Base-by-base conservation (phyloP, 2,329 filamentous ascomycete genomes). In the Aspergillus sergii region DNA sequence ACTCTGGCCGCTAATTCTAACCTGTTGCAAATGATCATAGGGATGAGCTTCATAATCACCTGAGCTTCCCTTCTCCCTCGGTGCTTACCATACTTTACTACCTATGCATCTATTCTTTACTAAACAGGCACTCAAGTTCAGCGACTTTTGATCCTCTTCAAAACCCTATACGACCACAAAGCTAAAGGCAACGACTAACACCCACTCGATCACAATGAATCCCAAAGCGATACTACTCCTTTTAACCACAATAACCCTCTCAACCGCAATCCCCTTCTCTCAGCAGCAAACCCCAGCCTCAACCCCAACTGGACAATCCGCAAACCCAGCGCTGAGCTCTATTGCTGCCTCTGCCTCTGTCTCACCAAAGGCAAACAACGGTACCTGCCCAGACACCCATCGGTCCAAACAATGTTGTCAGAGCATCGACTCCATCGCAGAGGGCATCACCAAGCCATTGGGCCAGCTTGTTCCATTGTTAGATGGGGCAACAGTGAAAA, bases 331-430 rank as follows among this genome's bases (percentile, higher is more conserved):
- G 7, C 32, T 64, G 61, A n/a, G 53, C 45, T 46, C 66, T 46
- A 5, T 57, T 64, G 10, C 57, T 16, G 11, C 51, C 64, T 36
- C 41, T 9, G 58, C 66, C 16, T 46, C 56, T 1, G 65, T 63
- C 6, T 62, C 66, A n/a, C 16, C 19, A 41, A 14, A 41, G 0
- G 63, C 62, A 6, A 64, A 68, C 30, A 59, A 67, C 0, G 68
- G 67, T 28, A 61, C 66, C 7, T 76, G 74, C 32, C 73, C 74
- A 11, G 39, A 43, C 1, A 30, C 32, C n/a, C 63, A 67, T 1
- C 63, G 62, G 14, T 67, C 60, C 32, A 74, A 75, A 50, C 64
- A 69, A 55, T 76, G 73, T 67, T 76, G 74, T 41, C 61, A 63
- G 50, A 65, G 67, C 3, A 16, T 76, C 8, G 48, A 68, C 32